A percentile compares a stretch with the other conserved stretches of the same genome.
phyloP scores from a whole-genome alignment of 2,329 filamentous ascomycete species.

The Pestalotiopsis sp. region DNA sequence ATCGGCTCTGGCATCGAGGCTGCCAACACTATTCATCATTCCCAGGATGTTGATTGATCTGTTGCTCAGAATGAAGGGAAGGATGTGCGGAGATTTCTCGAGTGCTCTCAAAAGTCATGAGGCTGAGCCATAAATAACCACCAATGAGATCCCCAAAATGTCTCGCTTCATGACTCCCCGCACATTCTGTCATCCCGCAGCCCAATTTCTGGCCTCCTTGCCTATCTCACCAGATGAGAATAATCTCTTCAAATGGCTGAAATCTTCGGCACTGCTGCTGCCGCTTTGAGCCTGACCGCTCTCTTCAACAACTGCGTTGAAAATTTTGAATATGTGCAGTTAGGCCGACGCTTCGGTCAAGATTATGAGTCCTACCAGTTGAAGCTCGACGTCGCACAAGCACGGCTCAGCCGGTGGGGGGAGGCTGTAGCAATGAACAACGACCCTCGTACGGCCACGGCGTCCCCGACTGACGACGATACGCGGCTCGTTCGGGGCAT shows the following conservation, averaged over 20 bases:
- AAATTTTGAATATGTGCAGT: slow-evolving; percentile 43
- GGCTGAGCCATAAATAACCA: too few species aligned
- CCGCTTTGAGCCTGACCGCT: background rate
- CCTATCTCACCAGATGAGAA: too few species aligned
- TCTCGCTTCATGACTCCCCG: too few species aligned
- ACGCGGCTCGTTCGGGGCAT: slow-evolving; percentile 13
- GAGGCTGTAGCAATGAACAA: slow-evolving; percentile 32
- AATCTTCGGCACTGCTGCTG: background rate
- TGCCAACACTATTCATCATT: too few species aligned
- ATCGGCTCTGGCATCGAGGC: too few species aligned
- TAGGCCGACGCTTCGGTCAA: slow-evolving; percentile 34
- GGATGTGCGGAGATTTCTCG: too few species aligned
- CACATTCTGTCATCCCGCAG: too few species aligned
- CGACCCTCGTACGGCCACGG: slow-evolving; percentile 24
- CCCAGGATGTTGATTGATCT: too few species aligned
- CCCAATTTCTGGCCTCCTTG: too few species aligned
- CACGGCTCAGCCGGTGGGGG: slow-evolving; percentile 38
- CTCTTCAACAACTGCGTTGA: slow-evolving; percentile 16
- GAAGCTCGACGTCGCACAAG: slow-evolving; percentile 31
- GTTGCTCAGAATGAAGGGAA: too few species aligned
- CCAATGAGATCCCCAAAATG: too few species aligned
- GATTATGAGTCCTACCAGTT: slow-evolving; percentile 37
- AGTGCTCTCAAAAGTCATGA: too few species aligned
- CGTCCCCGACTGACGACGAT: background rate
- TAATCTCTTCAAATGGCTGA: background rate